Percentiles rank a stretch among this genome's conserved stretches.
Conservation (phyloP, 495 filamentous ascomycete genomes). For the Xylaria flabelliformis region DNA sequence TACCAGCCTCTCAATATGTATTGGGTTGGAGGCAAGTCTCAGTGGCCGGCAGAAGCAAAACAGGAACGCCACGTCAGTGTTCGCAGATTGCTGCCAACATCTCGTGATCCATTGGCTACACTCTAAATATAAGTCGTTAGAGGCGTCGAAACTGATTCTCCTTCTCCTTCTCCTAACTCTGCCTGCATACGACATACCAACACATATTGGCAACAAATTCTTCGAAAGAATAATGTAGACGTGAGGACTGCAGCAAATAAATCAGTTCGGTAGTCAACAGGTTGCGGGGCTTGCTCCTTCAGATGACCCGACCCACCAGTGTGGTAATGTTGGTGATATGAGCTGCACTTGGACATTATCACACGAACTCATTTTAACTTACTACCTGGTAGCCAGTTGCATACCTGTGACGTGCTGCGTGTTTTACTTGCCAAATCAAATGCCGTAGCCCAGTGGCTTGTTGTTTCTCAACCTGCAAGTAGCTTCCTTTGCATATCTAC, state of each 20-base stretch:
- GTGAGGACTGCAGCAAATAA: slow-evolving; percentile 1
- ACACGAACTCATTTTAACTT: neutral
- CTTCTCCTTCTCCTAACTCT: neutral
- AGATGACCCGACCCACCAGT: neutral
- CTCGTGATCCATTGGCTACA: neutral
- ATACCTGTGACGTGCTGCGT: neutral
- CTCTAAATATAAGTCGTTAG: neutral
- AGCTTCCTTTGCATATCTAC: neutral
- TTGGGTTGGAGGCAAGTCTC: neutral
- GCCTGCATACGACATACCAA: neutral
- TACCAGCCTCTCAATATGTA: neutral
- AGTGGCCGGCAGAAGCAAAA: slow-evolving; percentile 1
- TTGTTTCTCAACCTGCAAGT: neutral
- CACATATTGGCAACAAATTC: neutral
- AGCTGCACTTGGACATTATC: neutral
- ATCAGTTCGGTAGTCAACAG: neutral
- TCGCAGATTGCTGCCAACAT: slow-evolving; percentile 4
- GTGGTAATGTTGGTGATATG: slow-evolving; percentile 12
- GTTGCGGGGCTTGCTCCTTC: neutral
- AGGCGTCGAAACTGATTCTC: neutral
- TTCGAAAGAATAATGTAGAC: neutral
- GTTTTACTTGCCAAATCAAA: neutral
- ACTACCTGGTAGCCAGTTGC: neutral
- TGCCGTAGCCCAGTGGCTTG: neutral
- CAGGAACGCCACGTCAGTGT: slow-evolving; percentile 16